Evolutionary conservation across 345 rosid genomes (phyloP).

Genomic region (Bruguiera gymnorhiza): DNA sequence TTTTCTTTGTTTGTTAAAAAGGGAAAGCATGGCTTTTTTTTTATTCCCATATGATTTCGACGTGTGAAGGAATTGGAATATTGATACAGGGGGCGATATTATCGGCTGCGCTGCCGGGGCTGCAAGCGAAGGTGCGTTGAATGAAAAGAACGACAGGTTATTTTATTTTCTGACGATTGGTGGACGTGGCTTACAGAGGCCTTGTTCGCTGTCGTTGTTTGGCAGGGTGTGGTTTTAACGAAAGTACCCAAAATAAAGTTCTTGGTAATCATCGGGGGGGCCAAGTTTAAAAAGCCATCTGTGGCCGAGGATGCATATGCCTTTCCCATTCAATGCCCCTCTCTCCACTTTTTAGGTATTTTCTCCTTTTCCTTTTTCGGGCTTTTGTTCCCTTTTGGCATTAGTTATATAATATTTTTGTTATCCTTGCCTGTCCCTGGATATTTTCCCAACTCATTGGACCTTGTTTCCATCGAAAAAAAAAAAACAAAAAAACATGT

Average conservation of each 20-base stretch:
- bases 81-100: slow-evolving; percentile 64
- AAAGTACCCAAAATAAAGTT: slow-evolving; percentile 65
- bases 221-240: slow-evolving; percentile 70
- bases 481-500: too few species aligned
- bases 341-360: slow-evolving; percentile 77
- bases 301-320: slow-evolving; percentile 58
- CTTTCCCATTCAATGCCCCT: slow-evolving; percentile 48
- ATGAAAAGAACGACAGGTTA: neutral
- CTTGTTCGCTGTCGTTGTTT: neutral
- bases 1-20: neutral
- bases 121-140: slow-evolving; percentile 59
- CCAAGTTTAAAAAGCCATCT: slow-evolving; percentile 43
- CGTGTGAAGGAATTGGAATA: neutral
- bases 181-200: neutral
- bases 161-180: neutral
- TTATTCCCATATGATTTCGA: neutral
- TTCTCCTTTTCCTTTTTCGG: neutral
- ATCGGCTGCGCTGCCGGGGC: slow-evolving; percentile 65
- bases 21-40: too few species aligned
- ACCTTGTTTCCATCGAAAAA: too few species aligned
- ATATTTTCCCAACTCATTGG: too few species aligned
- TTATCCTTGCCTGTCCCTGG: too few species aligned
- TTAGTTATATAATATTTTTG: neutral
- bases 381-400: neutral
- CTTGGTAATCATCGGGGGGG: slow-evolving; percentile 77